Base-by-base conservation (phyloP, 2,329 filamentous ascomycete species). In the Sporothrix brasiliensis region DNA sequence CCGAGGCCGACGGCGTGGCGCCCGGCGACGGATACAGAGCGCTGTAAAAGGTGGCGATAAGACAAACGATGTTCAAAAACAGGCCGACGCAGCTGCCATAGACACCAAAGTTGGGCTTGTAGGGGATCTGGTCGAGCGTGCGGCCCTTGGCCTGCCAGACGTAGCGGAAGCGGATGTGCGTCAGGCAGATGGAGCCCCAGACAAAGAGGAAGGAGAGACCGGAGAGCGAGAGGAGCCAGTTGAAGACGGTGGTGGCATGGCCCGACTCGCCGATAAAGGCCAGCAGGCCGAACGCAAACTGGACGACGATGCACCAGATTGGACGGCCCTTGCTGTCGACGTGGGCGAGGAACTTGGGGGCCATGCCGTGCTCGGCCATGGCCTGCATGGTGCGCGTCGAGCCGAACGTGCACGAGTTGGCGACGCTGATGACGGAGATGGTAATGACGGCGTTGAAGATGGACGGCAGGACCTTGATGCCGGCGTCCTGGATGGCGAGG, bases 181-280 rank as follows among this genome's bases (percentile, higher is more conserved):
- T 83, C 2, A 88, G 79, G 77, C 87, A 90, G 77, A 90, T 88
- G 71, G 84, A 90, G 49, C 87, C 88, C 91, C 91, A 94, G 34
- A 91, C 90, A 79, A 93, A 92, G 78, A 94, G 87, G 72, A 87
- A 89, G 2, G 88, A 87, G 11, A 93, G 86, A 67, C 90, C 91
- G 0, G 90, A 92, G 24, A 94, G 85, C 0, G 91, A 86, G 50
- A 92, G 83, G 69, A 91, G 83, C 88, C 88, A 91, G 75, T 81
- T 82, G 80, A 91, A 91, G 72, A 88, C 83, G 0, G 79, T 79
- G 50, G 74, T 76, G 74, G 78, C 81, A 69, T 78, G 78, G 5
- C 75, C 74, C 3, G 84, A 82, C 77, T 81, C 79, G 56, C 82
- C 84, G 68, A 90, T 80, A 77, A 87, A 90, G 50, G 86, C 86